These are phyloP conservation scores for Linderniella brevidens DNA, from an alignment of 257 asterid genomes.

Conservation along the genomic window DNA sequence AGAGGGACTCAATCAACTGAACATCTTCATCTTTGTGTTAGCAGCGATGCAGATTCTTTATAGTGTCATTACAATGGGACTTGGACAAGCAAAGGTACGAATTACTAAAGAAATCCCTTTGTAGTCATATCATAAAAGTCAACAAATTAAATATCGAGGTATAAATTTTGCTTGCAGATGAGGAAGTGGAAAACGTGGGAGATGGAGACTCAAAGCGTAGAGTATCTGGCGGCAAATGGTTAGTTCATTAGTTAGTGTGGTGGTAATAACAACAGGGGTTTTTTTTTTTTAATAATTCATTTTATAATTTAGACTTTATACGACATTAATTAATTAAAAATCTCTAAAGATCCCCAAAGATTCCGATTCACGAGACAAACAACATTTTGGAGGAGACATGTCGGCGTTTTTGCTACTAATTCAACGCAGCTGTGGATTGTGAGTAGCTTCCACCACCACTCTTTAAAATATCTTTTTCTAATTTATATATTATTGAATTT, in stretches of 20 bases:
- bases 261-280: neutral
- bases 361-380: conserved; percentile 56
- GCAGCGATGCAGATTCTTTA: conserved; percentile 68
- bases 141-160: neutral
- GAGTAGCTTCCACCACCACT: conserved; percentile 9
- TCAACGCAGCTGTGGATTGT: conserved; percentile 37
- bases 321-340: too few relatives aligned
- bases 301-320: neutral
- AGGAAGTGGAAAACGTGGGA: conserved; percentile 76
- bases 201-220: conserved; percentile 48
- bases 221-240: conserved; percentile 65
- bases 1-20: conserved; percentile 49
- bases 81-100: conserved; percentile 68
- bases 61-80: conserved; percentile 48
- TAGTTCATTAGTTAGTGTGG: neutral
- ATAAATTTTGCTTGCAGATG: conserved; percentile 24
- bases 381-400: conserved; percentile 55
- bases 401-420: conserved; percentile 17
- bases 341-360: conserved; percentile 47
- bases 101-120: neutral
- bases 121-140: neutral
- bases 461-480: neutral
- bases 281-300: neutral
- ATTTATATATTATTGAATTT: neutral
- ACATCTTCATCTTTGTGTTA: conserved; percentile 55